Evolutionary conservation across 257 asterid species (phyloP), one percentile per base, ranked within the genome.

Genomic region (Salvia miltiorrhiza): DNA sequence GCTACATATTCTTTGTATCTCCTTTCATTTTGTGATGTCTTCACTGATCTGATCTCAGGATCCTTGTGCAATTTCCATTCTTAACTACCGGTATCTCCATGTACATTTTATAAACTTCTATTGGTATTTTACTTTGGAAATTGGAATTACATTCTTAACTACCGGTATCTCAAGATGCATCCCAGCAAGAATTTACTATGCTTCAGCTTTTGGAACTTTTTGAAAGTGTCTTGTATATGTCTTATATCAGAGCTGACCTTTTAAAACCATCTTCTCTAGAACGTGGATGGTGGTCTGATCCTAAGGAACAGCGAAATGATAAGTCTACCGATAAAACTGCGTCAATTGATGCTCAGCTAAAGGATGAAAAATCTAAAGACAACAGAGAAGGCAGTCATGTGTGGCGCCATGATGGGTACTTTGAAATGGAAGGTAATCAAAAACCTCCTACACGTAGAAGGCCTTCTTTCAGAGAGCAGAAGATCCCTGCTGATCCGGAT

Each of bases 361-460:
- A 80, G 73, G 85, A 79, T 63, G 91, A 81, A 67, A 81, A 80
- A 60, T 60, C 69, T 62, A 81, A 77, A 78, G 85, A 75, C 69
- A 82, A 69, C 24, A 73, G 84, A 26, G 84, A 76, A 58, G 85
- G 67, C 37, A 73, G 44, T 59, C 85, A 59, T 69, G 57, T 41
- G 65, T 82, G 96, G 98, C 85, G 83, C 66, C 96, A 89, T 70
- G 96, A 89, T 71, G 85, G 88, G 71, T 89, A 81, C 80, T 79
- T 79, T 57, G 89, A 90, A 72, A 65, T 79, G 78, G 91, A 81
- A 77, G 81, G 78, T 73, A 87, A 81, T 70, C 86, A 74, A 47
- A 83, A 81, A 60, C 88, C 88, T 67, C 79, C 80, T 26, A 65
- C 62, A 13, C 81, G 83, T 67, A 93, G 78, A 80, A 77, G 98